Base-by-base conservation (phyloP, 306 rosid species). In the Heteromeles arbutifolia region DNA sequence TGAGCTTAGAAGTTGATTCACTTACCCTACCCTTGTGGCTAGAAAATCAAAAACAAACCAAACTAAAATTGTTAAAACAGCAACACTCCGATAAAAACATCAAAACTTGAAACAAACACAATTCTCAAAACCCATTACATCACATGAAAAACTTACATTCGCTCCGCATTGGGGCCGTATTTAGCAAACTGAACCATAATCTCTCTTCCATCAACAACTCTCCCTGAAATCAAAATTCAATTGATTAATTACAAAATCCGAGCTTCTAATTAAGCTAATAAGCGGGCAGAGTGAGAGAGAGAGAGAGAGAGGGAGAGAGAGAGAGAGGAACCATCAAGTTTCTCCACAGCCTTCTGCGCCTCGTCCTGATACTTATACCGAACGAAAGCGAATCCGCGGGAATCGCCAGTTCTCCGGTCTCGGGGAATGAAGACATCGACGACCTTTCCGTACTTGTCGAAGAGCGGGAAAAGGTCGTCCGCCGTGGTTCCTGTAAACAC, bases 101-200 rank as follows among this genome's bases (percentile, higher is more conserved):
- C 31, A 57, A 32, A 22, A 67, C 12, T 74, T 15, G 17, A 34
- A 37, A 26, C 5, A 39, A 80, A 10, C 26, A 32, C 56, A 21
- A 21, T 67, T n/a, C 56, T 1, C 67, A 57, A 56, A 53, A 19
- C n/a, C 19, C 39, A 66, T 2, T 43, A 41, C 17, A 69, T 4
- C 11, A 6, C 3, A 25, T 8, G 3, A 74, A 59, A 44, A 44
- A 74, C 90, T 82, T 41, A 90, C 95, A 90, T 90, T 69, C 83
- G 63, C 84, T 90, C 95, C 13, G 95, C 95, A 87, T 90, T 90
- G 12, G 95, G 95, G 43, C 95, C 95, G 6, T 90, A 90, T 85
- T 90, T 90, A n/a, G 95, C 95, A 39, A 90, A 90, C 70, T 90
- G 95, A 79, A 90, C 95, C 95, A 87, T 90, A 74, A 90, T 90